Conservation (phyloP, 805 yeast species). For the Candida insectorum region DNA sequence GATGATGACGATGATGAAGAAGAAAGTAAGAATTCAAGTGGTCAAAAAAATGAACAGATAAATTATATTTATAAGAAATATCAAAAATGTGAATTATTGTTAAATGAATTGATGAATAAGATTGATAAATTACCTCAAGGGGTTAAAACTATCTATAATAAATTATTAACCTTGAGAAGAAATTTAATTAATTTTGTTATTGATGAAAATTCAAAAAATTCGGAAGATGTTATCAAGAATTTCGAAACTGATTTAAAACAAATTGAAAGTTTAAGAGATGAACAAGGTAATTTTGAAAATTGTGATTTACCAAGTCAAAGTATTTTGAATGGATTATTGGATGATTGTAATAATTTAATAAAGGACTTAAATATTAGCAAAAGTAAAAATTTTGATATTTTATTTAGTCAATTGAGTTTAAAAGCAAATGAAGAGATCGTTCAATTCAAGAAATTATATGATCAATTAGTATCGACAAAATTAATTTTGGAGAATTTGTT, state of each 20-base stretch:
- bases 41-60: slow-evolving; percentile 49
- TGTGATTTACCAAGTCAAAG: slow-evolving; percentile 26
- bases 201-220: slow-evolving; percentile 9
- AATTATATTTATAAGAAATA: slow-evolving; percentile 63
- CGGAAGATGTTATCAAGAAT: slow-evolving; percentile 3
- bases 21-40: slow-evolving; percentile 4
- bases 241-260: slow-evolving; percentile 23
- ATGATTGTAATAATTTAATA: slow-evolving; percentile 75
- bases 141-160: slow-evolving; percentile 47
- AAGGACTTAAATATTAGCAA: slow-evolving; percentile 58
- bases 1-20: slow-evolving; percentile 15
- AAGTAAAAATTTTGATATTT: slow-evolving; percentile 15
- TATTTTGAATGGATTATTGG: slow-evolving; percentile 70
- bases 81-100: slow-evolving; percentile 57
- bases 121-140: slow-evolving; percentile 41
- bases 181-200: slow-evolving; percentile 44
- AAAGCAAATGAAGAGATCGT: slow-evolving; percentile 22
- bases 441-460: slow-evolving; percentile 42
- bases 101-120: slow-evolving; percentile 51
- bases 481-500: slow-evolving; percentile 75
- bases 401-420: slow-evolving; percentile 15
- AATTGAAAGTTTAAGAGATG: slow-evolving; percentile 44
- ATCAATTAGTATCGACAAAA: slow-evolving; percentile 61
- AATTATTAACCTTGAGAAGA: slow-evolving; percentile 62
- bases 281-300: slow-evolving; percentile 48